Conservation (phyloP, 2,329 filamentous ascomycete species). For the Laburnicola sp. region DNA sequence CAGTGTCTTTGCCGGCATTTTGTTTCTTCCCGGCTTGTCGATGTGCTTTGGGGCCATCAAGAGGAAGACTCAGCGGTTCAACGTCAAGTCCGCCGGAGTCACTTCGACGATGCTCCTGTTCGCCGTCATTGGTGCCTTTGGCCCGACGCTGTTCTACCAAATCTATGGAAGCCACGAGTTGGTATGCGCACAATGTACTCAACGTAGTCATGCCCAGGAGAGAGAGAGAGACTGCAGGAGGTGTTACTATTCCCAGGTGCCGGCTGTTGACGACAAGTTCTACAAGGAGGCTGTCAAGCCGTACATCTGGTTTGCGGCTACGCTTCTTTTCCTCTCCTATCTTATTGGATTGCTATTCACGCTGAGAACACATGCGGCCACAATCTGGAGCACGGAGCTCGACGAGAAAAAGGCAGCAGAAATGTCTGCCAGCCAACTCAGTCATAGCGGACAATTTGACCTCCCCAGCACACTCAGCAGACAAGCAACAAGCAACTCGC, state of each 20-base stretch:
- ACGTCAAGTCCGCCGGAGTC: constrained; percentile 91
- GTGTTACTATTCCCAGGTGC: constrained; percentile 90
- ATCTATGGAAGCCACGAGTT: constrained; percentile 98
- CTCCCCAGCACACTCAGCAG: constrained; percentile 36
- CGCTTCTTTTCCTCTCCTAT: constrained; percentile 88
- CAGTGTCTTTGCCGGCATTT: constrained; percentile 94
- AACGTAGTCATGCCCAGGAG: constrained; percentile 53
- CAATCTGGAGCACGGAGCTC: constrained; percentile 88
- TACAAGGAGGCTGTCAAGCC: constrained; percentile 88
- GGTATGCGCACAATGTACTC: constrained; percentile 71
- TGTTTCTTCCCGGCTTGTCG: constrained; percentile 90
- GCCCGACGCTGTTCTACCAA: constrained; percentile 95
- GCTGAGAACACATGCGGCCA: constrained; percentile 88
- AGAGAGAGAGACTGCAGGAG: constrained; percentile 74
- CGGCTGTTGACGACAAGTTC: constrained; percentile 82
- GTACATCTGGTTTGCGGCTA: constrained; percentile 86
- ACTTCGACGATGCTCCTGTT: constrained; percentile 98
- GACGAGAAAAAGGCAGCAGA: constrained; percentile 54
- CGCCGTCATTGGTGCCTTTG: constrained; percentile 91
- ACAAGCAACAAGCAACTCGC: constrained; percentile 34
- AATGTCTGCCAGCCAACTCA: constrained; percentile 41
- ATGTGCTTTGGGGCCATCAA: constrained; percentile 99
- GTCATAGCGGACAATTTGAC: constrained; percentile 35
- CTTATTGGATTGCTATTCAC: constrained; percentile 95
- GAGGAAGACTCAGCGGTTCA: constrained; percentile 97